Conservation (phyloP, 257 asterid genomes). For the Jacaranda mimosifolia region DNA sequence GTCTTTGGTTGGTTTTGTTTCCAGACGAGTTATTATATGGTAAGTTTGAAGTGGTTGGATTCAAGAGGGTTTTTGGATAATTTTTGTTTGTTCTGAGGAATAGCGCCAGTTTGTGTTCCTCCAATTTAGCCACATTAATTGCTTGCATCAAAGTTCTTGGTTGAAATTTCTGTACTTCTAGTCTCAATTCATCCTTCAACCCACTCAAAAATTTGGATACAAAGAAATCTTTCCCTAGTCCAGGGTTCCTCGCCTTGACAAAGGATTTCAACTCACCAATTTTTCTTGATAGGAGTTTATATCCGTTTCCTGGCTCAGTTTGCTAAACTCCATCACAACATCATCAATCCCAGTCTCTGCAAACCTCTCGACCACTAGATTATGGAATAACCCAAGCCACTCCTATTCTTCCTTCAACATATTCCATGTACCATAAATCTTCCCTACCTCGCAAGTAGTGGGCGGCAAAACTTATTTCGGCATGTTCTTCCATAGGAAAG, state of each 20-base stretch:
- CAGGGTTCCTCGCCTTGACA: neutral
- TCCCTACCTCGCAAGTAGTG: neutral
- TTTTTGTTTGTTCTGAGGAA: no score
- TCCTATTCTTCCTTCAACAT: neutral
- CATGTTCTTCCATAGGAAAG: no score
- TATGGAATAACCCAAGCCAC: neutral
- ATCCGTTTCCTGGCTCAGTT: neutral
- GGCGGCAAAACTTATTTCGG: neutral
- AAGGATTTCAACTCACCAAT: neutral
- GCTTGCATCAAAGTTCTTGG: no score
- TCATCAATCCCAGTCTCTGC: neutral
- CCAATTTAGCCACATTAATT: no score
- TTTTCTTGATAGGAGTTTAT: neutral
- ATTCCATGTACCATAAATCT: neutral
- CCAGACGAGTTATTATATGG: no score
- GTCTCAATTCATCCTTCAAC: neutral
- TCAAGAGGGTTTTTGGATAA: no score
- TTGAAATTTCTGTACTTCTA: neutral
- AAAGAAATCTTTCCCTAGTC: neutral
- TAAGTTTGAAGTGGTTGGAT: no score
- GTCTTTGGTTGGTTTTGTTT: neutral
- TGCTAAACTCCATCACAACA: neutral
- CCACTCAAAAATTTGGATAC: neutral
- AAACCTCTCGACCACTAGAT: neutral
- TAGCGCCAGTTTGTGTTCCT: no score